These are phyloP conservation scores for Suhomyces bokatorum DNA, from an alignment of 1,139 yeast genomes.

Conservation along the genomic window DNA sequence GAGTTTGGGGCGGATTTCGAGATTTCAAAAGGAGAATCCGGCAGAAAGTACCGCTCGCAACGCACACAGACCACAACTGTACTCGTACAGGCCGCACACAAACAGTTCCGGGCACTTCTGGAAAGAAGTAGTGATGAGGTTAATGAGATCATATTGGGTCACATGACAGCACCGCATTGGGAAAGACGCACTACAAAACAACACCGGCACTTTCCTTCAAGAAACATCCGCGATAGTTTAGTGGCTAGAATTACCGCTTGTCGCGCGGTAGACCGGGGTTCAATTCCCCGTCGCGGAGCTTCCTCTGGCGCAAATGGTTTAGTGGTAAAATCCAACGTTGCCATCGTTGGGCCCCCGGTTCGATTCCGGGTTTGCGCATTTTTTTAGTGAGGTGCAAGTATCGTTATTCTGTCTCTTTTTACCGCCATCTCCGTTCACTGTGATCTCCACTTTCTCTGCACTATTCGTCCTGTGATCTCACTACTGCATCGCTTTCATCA, in stretches of 20 bases:
- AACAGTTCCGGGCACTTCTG: no score
- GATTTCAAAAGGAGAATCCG: no score
- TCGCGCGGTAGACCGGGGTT: conserved; percentile 70
- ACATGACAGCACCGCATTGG: no score
- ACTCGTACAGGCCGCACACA: no score
- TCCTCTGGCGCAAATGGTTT: conserved; percentile 20
- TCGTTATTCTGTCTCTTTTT: neutral
- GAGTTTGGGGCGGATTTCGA: neutral
- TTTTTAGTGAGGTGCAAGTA: conserved; percentile 8
- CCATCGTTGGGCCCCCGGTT: conserved; percentile 24
- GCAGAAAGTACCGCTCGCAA: no score
- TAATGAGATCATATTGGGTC: no score
- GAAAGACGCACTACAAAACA: neutral
- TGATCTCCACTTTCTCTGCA: no score
- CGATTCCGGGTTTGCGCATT: conserved; percentile 22
- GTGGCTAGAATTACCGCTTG: conserved; percentile 51
- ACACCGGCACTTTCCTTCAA: neutral
- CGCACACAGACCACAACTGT: no score
- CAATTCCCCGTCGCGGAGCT: conserved; percentile 69
- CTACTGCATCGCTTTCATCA: neutral
- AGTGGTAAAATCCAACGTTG: conserved; percentile 23
- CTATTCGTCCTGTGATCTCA: no score
- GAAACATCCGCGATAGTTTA: conserved; percentile 42
- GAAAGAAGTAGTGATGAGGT: no score
- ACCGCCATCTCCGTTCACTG: neutral